These are phyloP conservation scores for Venustampulla echinocandica DNA, from an alignment of 495 filamentous ascomycete genomes.

Conservation along the genomic window DNA sequence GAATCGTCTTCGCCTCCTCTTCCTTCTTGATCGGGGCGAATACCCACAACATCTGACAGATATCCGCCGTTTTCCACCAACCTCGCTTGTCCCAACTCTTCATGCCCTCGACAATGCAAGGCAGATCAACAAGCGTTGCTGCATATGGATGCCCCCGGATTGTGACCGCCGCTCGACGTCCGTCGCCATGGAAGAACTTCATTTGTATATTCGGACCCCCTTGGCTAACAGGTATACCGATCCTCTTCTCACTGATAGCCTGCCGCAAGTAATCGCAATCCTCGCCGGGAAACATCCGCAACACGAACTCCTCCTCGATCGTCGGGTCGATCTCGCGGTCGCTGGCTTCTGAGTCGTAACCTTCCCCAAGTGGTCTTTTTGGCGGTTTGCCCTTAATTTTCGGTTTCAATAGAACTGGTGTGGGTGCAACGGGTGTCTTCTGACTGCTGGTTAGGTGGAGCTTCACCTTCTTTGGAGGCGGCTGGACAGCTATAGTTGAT, in stretches of 20 bases:
- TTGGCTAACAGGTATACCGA: slow-evolving; percentile 51
- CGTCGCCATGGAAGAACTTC: slow-evolving; percentile 68
- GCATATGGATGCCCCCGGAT: slow-evolving; percentile 68
- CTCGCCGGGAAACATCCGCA: slow-evolving; percentile 77
- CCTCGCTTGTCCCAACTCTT: slow-evolving; percentile 90
- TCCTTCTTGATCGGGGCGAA: slow-evolving; percentile 62
- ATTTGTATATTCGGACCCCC: slow-evolving; percentile 65
- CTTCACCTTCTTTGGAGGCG: slow-evolving; percentile 28
- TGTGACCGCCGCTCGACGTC: slow-evolving; percentile 61
- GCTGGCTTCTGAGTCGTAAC: slow-evolving; percentile 94
- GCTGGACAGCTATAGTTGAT: slow-evolving; percentile 24
- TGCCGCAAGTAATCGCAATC: slow-evolving; percentile 75
- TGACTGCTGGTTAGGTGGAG: slow-evolving; percentile 27
- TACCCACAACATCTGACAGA: slow-evolving; percentile 91
- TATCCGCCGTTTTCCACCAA: slow-evolving; percentile 89
- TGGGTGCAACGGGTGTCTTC: slow-evolving; percentile 24
- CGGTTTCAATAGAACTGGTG: slow-evolving; percentile 38
- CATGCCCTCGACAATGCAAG: slow-evolving; percentile 87
- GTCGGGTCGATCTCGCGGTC: slow-evolving; percentile 80
- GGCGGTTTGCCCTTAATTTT: slow-evolving; percentile 54
- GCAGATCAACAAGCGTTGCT: slow-evolving; percentile 76
- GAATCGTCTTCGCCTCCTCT: slow-evolving; percentile 57
- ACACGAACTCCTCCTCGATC: slow-evolving; percentile 78
- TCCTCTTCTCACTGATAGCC: slow-evolving; percentile 59
- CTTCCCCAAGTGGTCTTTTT: slow-evolving; percentile 61